These are phyloP conservation scores for Ceratobasidium sp. DNA, from an alignment of 1,284 basidiomycete genomes.

Conservation along the genomic window DNA sequence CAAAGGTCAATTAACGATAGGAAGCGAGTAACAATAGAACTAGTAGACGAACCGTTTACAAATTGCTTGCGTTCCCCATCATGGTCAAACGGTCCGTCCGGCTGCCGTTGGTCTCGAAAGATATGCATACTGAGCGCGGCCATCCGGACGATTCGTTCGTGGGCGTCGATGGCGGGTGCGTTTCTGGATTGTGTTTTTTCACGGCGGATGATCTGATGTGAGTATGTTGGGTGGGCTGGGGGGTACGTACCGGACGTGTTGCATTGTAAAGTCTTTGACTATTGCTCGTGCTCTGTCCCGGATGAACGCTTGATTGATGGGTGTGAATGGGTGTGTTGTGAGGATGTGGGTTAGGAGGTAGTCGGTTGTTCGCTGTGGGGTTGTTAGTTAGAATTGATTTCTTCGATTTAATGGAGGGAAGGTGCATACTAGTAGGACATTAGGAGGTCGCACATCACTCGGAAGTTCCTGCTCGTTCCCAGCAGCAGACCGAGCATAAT, in stretches of 20 bases:
- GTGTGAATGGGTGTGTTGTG: conserved; percentile 33
- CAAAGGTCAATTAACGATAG: background rate
- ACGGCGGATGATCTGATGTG: background rate
- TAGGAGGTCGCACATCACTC: conserved; percentile 39
- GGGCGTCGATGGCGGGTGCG: conserved; percentile 37
- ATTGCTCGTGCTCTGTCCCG: conserved; percentile 41
- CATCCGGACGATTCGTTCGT: conserved; percentile 45
- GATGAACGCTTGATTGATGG: conserved; percentile 42
- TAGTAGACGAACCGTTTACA: conserved; percentile 32
- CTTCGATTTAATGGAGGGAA: no score
- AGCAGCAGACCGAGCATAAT: conserved; percentile 36
- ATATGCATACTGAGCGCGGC: conserved; percentile 42
- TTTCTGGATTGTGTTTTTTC: background rate
- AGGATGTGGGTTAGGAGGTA: conserved; percentile 36
- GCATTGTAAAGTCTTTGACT: conserved; percentile 43
- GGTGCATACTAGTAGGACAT: conserved; percentile 24
- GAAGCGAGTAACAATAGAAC: background rate
- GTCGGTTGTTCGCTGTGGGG: conserved; percentile 38
- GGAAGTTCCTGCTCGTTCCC: conserved; percentile 42
- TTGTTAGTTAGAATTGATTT: no score
- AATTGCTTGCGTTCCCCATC: conserved; percentile 44
- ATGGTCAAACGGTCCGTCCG: conserved; percentile 43
- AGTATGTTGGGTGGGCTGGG: background rate
- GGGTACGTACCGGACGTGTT: conserved; percentile 37
- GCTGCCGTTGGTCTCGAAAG: conserved; percentile 39